phyloP scores from a whole-genome alignment of 495 filamentous ascomycete genomes.

The Margaritispora aquatica region DNA sequence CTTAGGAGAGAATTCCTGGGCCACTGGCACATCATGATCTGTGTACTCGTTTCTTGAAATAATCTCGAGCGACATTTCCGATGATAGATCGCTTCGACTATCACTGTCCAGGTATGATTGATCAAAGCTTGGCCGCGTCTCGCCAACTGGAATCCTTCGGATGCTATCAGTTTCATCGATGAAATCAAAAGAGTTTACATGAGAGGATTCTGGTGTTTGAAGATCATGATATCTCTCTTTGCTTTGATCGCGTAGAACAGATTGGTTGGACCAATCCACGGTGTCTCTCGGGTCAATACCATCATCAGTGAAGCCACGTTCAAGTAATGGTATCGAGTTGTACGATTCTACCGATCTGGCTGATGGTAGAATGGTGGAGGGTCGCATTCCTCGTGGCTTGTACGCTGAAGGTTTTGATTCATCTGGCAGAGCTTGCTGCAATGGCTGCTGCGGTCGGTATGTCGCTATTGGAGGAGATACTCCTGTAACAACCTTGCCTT shows the following conservation, averaged over 20 bases:
- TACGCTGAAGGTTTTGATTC: slow-evolving; percentile 22
- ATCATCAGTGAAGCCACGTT: slow-evolving; percentile 62
- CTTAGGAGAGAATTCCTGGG: slow-evolving; percentile 35
- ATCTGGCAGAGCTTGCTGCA: neutral
- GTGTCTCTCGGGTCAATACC: slow-evolving; percentile 16
- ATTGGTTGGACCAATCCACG: slow-evolving; percentile 20
- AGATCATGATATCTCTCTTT: slow-evolving; percentile 11
- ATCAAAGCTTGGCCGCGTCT: slow-evolving; percentile 33
- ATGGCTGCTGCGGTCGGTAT: slow-evolving; percentile 14
- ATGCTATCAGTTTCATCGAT: slow-evolving; percentile 53
- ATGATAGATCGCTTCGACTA: slow-evolving; percentile 70
- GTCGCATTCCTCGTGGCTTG: slow-evolving; percentile 14
- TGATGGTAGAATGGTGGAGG: neutral
- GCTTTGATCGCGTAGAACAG: slow-evolving; percentile 22
- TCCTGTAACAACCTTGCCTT: slow-evolving; percentile 34
- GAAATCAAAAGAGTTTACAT: slow-evolving; percentile 41
- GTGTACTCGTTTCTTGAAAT: slow-evolving; percentile 32
- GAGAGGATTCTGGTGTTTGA: slow-evolving; percentile 27
- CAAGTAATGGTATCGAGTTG: slow-evolving; percentile 68
- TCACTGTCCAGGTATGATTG: slow-evolving; percentile 61
- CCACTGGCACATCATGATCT: slow-evolving; percentile 24
- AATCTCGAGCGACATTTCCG: slow-evolving; percentile 69
- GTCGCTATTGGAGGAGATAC: slow-evolving; percentile 1
- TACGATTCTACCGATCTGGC: slow-evolving; percentile 46
- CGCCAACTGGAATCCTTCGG: slow-evolving; percentile 39